A percentile compares a stretch with the other conserved stretches of the same genome.
These are phyloP conservation scores for Pleurotus ostreatus DNA, from an alignment of 768 basidiomycete genomes.

Conservation along the genomic window DNA sequence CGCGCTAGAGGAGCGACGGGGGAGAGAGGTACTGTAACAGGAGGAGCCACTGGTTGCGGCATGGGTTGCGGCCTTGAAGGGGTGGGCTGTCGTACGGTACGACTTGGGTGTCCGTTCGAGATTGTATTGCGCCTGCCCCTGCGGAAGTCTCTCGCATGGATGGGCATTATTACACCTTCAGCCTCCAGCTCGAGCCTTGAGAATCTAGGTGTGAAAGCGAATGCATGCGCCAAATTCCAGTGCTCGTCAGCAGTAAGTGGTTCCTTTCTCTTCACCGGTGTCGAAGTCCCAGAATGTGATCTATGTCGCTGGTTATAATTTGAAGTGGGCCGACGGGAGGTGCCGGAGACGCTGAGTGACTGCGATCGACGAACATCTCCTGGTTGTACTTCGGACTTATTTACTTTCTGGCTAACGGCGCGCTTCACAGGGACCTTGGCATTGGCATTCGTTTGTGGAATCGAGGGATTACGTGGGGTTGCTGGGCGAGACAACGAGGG, in stretches of 20 bases:
- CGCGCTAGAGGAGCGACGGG: background rate
- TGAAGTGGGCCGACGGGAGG: too few relatives aligned
- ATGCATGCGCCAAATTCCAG: background rate
- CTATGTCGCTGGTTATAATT: too few relatives aligned
- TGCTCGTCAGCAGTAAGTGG: background rate
- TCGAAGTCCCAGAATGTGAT: too few relatives aligned
- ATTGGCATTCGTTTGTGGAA: too few relatives aligned
- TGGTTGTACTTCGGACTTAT: background rate
- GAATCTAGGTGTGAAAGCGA: background rate
- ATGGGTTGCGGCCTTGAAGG: too few relatives aligned
- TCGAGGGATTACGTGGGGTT: too few relatives aligned
- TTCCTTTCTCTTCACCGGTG: background rate
- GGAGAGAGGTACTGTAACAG: background rate
- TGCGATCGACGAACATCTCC: background rate
- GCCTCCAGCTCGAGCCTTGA: background rate
- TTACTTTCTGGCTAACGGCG: background rate
- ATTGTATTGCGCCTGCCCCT: background rate
- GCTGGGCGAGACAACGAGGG: background rate
- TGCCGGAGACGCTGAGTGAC: too few relatives aligned
- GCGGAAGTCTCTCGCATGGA: background rate
- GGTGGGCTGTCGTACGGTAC: background rate
- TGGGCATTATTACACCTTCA: background rate
- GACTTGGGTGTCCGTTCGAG: background rate
- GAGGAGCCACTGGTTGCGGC: too few relatives aligned
- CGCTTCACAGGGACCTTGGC: too few relatives aligned